These are phyloP conservation scores for Ceratobasidium sp. DNA, from an alignment of 1,284 basidiomycete genomes.

Conservation along the genomic window DNA sequence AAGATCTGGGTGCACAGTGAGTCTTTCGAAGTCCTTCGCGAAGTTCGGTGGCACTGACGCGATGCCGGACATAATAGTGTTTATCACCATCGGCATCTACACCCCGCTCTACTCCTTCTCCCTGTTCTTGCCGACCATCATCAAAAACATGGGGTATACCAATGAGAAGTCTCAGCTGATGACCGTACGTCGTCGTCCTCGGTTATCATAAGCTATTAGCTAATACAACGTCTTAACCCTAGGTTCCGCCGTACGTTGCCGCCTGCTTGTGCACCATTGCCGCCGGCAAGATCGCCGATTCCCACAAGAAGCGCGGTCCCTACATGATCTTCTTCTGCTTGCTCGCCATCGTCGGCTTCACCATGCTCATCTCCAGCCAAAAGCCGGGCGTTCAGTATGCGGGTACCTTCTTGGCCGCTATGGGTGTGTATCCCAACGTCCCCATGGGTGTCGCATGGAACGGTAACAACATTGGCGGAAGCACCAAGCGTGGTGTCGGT, in stretches of 20 bases:
- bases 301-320: constrained; percentile 19
- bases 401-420: constrained; percentile 50
- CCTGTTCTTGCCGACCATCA: constrained; percentile 63
- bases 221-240: background rate
- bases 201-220: background rate
- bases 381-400: constrained; percentile 47
- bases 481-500: constrained; percentile 49
- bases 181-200: constrained; percentile 31
- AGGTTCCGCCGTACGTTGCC: constrained; percentile 17
- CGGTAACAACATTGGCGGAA: constrained; percentile 50
- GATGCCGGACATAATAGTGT: constrained; percentile 50
- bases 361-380: constrained; percentile 45
- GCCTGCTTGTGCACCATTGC: constrained; percentile 48
- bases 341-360: constrained; percentile 47
- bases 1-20: constrained; percentile 61
- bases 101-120: constrained; percentile 62
- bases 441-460: constrained; percentile 50
- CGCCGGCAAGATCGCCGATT: constrained; percentile 43
- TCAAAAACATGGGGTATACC: constrained; percentile 54
- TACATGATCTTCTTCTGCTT: constrained; percentile 44
- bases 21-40: constrained; percentile 49
- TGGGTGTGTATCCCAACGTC: constrained; percentile 50
- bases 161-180: constrained; percentile 49
- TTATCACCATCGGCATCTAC: constrained; percentile 57
- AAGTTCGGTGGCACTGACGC: constrained; percentile 45